Conservation (phyloP, 192 early-diverging fungal genomes). For the Spinellus fusiger region DNA sequence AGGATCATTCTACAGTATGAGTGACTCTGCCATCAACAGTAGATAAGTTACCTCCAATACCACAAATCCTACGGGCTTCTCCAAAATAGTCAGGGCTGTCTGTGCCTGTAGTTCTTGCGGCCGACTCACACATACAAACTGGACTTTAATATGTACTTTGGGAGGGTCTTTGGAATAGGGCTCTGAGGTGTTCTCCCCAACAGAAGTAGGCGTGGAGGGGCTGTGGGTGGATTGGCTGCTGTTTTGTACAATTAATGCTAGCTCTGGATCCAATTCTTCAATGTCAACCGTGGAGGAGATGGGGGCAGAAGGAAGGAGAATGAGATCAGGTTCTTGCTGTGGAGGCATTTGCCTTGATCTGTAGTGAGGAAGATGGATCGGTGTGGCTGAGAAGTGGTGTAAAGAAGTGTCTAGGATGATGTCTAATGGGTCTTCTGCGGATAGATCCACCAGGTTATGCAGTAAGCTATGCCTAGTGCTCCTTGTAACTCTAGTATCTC, state of each 20-base stretch:
- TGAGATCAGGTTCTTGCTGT: background rate
- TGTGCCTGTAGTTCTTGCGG: background rate
- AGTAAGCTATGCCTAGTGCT: too few relatives aligned
- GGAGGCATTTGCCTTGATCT: background rate
- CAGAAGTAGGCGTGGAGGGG: background rate
- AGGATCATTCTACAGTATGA: conserved; percentile 11
- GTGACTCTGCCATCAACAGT: background rate
- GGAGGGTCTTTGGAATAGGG: background rate
- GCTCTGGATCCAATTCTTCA: conserved; percentile 17
- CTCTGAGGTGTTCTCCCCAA: background rate
- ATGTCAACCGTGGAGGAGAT: background rate
- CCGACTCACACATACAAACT: background rate
- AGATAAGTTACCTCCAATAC: conserved; percentile 20
- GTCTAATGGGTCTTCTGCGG: too few relatives aligned
- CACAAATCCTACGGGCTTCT: conserved; percentile 11
- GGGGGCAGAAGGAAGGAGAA: background rate
- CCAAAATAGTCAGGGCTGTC: background rate
- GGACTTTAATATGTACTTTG: conserved; percentile 13
- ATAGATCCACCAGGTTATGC: too few relatives aligned
- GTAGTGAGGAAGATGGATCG: background rate
- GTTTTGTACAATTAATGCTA: background rate
- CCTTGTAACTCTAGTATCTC: too few relatives aligned
- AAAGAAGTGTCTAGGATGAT: too few relatives aligned
- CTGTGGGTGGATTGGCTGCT: background rate
- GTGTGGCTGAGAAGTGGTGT: too few relatives aligned